Evolutionary conservation across 345 rosid genomes (phyloP), one percentile per base, ranked within the genome.

Genomic region (Dovyalis caffra): DNA sequence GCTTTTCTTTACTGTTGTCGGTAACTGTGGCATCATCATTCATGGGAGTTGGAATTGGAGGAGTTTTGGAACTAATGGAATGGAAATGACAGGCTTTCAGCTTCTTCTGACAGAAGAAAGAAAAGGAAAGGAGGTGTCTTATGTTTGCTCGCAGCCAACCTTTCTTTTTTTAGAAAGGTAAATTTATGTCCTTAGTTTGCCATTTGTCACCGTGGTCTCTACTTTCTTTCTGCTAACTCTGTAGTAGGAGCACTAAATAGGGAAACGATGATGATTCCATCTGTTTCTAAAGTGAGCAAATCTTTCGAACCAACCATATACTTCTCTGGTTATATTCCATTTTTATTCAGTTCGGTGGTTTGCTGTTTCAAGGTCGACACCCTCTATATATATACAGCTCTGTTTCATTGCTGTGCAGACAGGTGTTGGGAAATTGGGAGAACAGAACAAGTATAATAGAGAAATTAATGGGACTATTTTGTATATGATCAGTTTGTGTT

Each of bases 31-130:
- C 3, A 26, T 25, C 8, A 14, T 2, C 5, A 23, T 38, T 29
- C 45, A 14, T 6, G 49, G 56, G 70, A 67, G n/a, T n/a, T n/a
- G n/a, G n/a, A n/a, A n/a, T n/a, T n/a, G n/a, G n/a, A n/a, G n/a
- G n/a, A n/a, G 49, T 67, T 10, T 8, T 23, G 49, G 40, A 29
- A 58, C 7, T 45, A 34, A 53, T 45, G 61, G 75, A 69, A 25
- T 45, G 61, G 75, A 69, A 25, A 33, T 65, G 84, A 73, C 74
- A 73, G 66, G 10, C 51, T 73, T 38, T 31, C 35, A 64, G 62
- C 47, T 12, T 7, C 16, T 23, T 69, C 78, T 70, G 81, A 77
- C 81, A 70, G 51, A 35, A 65, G 58, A 11, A 49, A 74, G 31
- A 23, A 58, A 65, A 60, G 57, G 35, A 61, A 32, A n/a, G 26